A percentile compares a stretch with the other conserved stretches of the same genome.
Conservation (phyloP, 805 yeast species). For the Saturnispora zaruensis region DNA sequence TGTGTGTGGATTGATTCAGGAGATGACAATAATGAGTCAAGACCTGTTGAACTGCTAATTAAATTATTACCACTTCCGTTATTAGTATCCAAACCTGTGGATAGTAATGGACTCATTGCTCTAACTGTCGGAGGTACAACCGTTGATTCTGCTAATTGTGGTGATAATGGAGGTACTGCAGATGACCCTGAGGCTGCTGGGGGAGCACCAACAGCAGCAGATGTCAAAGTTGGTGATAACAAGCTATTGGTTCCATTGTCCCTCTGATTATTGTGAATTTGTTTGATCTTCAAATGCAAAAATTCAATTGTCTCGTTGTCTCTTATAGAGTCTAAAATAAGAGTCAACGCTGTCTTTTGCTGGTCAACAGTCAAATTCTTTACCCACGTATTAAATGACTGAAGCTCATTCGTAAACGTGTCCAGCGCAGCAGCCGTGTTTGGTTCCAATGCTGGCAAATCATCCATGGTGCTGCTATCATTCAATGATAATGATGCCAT, state of each 20-base stretch:
- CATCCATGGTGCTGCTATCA: slow-evolving; percentile 14
- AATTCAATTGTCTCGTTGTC: slow-evolving; percentile 31
- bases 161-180: slow-evolving; percentile 17
- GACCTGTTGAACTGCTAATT: neutral
- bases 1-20: slow-evolving; percentile 1
- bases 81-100: slow-evolving; percentile 5
- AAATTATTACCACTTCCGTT: neutral
- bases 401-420: slow-evolving; percentile 36
- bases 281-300: slow-evolving; percentile 1
- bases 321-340: slow-evolving; percentile 37
- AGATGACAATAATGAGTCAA: slow-evolving; percentile 1
- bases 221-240: neutral
- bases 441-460: slow-evolving; percentile 29
- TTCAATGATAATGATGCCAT: slow-evolving; percentile 16
- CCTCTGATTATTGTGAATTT: neutral
- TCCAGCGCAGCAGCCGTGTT: slow-evolving; percentile 23
- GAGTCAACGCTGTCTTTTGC: slow-evolving; percentile 38
- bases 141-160: slow-evolving; percentile 14
- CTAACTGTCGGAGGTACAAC: slow-evolving; percentile 22
- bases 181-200: neutral
- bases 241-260: neutral
- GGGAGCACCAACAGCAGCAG: neutral
- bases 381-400: slow-evolving; percentile 39
- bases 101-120: slow-evolving; percentile 18
- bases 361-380: slow-evolving; percentile 39